Base-by-base conservation (phyloP, 192 early-diverging fungal genomes). In the Tieghemiomyces parasiticus region DNA sequence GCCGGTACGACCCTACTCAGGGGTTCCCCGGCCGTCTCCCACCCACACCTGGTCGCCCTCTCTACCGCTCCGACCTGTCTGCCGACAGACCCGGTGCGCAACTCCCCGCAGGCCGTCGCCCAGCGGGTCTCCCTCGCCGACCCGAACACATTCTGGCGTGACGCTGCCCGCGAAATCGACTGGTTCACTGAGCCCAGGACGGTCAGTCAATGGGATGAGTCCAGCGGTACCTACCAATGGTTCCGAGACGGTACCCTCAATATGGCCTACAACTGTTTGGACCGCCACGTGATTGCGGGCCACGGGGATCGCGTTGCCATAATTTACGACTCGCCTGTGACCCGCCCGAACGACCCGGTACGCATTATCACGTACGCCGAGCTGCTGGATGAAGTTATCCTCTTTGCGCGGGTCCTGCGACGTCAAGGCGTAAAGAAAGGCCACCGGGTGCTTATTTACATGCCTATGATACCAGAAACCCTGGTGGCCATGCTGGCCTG, bases 401-500 rank as follows among this genome's bases (percentile, higher is more conserved):
- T 64, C 3, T 75, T 88, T 29, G 82, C 90, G 13, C 75, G 72
- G 9, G 78, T 88, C 29, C 69, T 92, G 35, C 61, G 64, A 10
- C 65, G 67, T 13, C 70, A 86, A 49, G 84, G 77, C 24, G 75
- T 90, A 4, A 62, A 33, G 32, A 76, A 78, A 28, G 88, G 92
- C 24, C 83, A 88, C 60, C 81, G 74, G 4, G 89, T 90, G 4
- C 60, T 92, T 35, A 74, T 94, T 25, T 92, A 88, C 72, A 88
- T 89, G 85, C 83, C 86, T 25, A 85, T 88, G 86, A 78, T 91
- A 8, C 82, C 83, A 13, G 81, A 93, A 60, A 83, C 88, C 10
- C 72, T 87, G 12, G 67, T 90, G 61, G 83, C 81, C 3, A 90
- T 94, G 82, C 82, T 94, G 13, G 86, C 92, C 4, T 90, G 86